Evolutionary conservation across 1,284 basidiomycete genomes (phyloP).

Genomic region (Bondarzewia mesenterica): DNA sequence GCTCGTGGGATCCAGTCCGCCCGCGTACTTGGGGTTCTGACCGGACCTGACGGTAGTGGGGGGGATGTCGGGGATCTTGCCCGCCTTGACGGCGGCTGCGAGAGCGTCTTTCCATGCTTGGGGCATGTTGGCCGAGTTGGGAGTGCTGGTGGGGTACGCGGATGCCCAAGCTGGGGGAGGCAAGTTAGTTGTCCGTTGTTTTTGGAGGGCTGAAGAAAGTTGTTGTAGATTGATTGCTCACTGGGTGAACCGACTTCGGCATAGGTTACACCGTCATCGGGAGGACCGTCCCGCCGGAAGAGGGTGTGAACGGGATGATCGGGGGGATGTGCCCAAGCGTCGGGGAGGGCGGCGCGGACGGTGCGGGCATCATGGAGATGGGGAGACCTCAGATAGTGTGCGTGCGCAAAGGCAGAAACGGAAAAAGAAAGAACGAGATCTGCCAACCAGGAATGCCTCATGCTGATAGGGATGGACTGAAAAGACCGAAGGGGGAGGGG

Average conservation of each 20-base stretch:
- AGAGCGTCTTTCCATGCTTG: slow-evolving; percentile 62
- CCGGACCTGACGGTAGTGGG: slow-evolving; percentile 30
- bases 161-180: slow-evolving; percentile 53
- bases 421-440: too few relatives aligned
- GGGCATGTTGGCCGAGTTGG: slow-evolving; percentile 42
- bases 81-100: slow-evolving; percentile 52
- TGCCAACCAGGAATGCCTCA: too few relatives aligned
- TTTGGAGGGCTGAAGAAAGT: neutral
- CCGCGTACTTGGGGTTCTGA: slow-evolving; percentile 50
- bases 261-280: slow-evolving; percentile 6
- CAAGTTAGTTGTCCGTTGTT: too few relatives aligned
- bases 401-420: too few relatives aligned
- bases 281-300: slow-evolving; percentile 36
- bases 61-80: slow-evolving; percentile 68
- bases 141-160: slow-evolving; percentile 38
- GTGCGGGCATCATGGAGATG: too few relatives aligned
- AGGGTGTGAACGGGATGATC: slow-evolving; percentile 42
- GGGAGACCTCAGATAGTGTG: too few relatives aligned
- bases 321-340: slow-evolving; percentile 19
- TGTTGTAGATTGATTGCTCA: neutral
- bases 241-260: slow-evolving; percentile 10
- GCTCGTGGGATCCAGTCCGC: slow-evolving; percentile 39
- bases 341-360: slow-evolving; percentile 1
- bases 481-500: neutral
- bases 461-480: too few relatives aligned